Evolutionary conservation across 163 green algal species (phyloP).

Genomic region (Volvox carteri): DNA sequence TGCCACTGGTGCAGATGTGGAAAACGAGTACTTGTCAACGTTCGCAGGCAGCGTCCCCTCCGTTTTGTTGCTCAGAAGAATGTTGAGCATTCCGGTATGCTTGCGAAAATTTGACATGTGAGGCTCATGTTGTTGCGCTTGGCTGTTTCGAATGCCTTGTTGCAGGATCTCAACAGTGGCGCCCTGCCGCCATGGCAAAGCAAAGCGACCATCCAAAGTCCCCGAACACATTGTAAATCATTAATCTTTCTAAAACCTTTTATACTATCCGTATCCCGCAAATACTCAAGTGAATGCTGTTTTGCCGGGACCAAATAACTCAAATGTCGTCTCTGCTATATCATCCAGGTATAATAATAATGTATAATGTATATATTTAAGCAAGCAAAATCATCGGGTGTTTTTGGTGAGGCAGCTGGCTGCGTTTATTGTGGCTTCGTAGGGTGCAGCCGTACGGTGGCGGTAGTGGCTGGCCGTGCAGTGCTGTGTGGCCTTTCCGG

Average conservation of each 20-base stretch:
- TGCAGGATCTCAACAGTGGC: not conserved
- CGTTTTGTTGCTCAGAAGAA: not conserved
- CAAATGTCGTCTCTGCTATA: too few relatives aligned
- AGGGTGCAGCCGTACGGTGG: too few relatives aligned
- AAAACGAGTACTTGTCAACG: not conserved
- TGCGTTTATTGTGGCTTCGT: too few relatives aligned
- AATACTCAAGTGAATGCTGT: too few relatives aligned
- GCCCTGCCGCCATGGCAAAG: slow-evolving; percentile 4
- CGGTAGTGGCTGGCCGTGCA: too few relatives aligned
- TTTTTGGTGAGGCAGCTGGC: too few relatives aligned
- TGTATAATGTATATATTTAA: too few relatives aligned
- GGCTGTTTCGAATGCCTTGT: not conserved
- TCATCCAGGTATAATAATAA: too few relatives aligned
- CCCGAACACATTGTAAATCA: not conserved
- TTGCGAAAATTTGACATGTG: not conserved
- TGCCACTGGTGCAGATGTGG: not conserved
- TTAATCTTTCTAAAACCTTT: not conserved
- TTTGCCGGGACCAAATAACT: too few relatives aligned
- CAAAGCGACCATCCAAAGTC: slow-evolving; percentile 7
- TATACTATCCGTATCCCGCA: too few relatives aligned
- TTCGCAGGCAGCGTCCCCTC: not conserved
- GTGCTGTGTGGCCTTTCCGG: too few relatives aligned
- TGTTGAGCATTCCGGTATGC: not conserved
- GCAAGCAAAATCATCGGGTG: too few relatives aligned
- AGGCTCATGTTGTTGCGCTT: not conserved